Evolutionary conservation across 495 filamentous ascomycete species (phyloP).

Genomic region (Xylaria acuta): DNA sequence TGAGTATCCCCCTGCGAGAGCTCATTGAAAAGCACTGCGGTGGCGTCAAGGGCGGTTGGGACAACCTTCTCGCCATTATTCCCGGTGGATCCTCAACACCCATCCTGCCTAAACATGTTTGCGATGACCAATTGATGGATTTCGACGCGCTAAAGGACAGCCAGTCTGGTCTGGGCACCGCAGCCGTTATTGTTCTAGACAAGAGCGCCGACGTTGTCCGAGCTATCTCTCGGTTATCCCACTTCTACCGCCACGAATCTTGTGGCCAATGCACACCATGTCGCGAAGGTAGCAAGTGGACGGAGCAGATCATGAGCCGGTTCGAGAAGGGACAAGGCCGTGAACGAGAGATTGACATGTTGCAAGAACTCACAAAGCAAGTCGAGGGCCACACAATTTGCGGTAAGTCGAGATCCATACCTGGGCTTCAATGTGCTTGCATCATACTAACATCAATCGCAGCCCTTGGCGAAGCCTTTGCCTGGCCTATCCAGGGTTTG

Average conservation of each 20-base stretch:
- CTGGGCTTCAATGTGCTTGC: neutral
- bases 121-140: constrained; percentile 97
- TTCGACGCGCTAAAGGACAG: constrained; percentile 98
- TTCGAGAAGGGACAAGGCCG: constrained; percentile 90
- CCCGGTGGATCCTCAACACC: constrained; percentile 96
- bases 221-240: constrained; percentile 87
- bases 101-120: constrained; percentile 84
- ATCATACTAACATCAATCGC: constrained; percentile 22
- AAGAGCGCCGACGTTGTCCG: constrained; percentile 95
- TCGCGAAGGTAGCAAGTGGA: constrained; percentile 97
- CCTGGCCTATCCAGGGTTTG: constrained; percentile 97
- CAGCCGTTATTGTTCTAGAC: constrained; percentile 98
- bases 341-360: constrained; percentile 96
- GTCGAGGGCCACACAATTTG: constrained; percentile 99
- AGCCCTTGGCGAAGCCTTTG: constrained; percentile 95
- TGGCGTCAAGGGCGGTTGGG: constrained; percentile 95
- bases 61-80: constrained; percentile 94
- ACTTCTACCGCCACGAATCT: constrained; percentile 98
- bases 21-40: constrained; percentile 98
- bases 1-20: constrained; percentile 93
- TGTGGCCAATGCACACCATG: constrained; percentile 99
- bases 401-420: constrained; percentile 56
- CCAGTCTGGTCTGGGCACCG: constrained; percentile 96
- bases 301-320: constrained; percentile 96
- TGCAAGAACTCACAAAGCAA: constrained; percentile 98